Percentiles rank a stretch among this genome's conserved stretches.
Conservation (phyloP, 257 asterid species). For the Solanum chmielewskii region DNA sequence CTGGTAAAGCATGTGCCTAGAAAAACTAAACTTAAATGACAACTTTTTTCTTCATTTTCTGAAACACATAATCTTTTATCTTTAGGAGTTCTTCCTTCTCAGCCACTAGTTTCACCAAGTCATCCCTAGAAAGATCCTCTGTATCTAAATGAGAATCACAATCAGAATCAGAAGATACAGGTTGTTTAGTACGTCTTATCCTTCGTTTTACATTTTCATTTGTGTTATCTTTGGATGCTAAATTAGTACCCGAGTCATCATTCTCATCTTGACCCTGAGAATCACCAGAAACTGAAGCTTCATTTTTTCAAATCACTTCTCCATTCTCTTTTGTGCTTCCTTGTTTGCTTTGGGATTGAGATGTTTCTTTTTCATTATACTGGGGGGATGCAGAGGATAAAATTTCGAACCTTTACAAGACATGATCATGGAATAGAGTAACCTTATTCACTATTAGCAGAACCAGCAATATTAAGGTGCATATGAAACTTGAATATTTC, state of each 20-base stretch:
- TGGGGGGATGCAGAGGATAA: constrained; percentile 56
- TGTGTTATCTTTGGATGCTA: constrained; percentile 4
- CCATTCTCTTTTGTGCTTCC: constrained; percentile 15
- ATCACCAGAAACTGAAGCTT: constrained; percentile 21
- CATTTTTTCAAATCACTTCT: constrained; percentile 14
- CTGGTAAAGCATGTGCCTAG: background rate
- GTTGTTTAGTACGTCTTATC: constrained; percentile 25
- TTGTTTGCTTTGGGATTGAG: constrained; percentile 24
- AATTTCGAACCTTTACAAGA: constrained; percentile 32
- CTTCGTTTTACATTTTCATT: constrained; percentile 11
- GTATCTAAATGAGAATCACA: constrained; percentile 33
- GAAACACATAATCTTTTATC: constrained; percentile 44
- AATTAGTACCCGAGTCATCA: constrained; percentile 46
- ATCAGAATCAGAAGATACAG: constrained; percentile 33
- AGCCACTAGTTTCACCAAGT: constrained; percentile 53
- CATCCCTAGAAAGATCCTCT: constrained; percentile 64
- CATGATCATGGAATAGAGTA: constrained; percentile 19
- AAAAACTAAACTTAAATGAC: constrained; percentile 57
- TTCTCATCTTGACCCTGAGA: constrained; percentile 15
- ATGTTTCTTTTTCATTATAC: constrained; percentile 28
- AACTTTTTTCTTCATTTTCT: constrained; percentile 57
- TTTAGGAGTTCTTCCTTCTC: constrained; percentile 56
- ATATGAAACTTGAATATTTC: background rate
- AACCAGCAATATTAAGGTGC: background rate
- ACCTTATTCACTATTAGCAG: constrained; percentile 29